A percentile compares a stretch with the other conserved stretches of the same genome.
These are phyloP conservation scores for Fistulinella staudtii DNA, from an alignment of 1,284 basidiomycete species.

Conservation along the genomic window DNA sequence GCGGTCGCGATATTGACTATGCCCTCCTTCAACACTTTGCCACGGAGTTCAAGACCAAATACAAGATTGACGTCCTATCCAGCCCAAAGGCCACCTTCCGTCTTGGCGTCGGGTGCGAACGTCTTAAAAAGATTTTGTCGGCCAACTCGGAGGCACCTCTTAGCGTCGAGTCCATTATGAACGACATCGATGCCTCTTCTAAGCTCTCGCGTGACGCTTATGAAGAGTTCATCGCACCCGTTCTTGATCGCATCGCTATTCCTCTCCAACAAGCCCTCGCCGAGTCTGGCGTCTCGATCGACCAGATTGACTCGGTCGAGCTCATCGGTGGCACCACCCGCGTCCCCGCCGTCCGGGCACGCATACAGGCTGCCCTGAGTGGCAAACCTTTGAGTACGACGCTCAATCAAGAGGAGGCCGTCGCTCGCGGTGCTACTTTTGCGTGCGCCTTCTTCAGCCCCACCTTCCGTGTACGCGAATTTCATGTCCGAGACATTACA, in stretches of 20 bases:
- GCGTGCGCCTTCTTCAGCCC: constrained; percentile 93
- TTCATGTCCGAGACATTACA: constrained; percentile 80
- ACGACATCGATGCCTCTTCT: constrained; percentile 91
- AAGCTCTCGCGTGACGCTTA: constrained; percentile 90
- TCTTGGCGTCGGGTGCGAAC: constrained; percentile 83
- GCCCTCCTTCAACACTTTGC: constrained; percentile 86
- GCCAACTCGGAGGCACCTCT: constrained; percentile 86
- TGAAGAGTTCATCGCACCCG: constrained; percentile 84
- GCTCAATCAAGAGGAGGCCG: constrained; percentile 93
- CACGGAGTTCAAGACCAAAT: constrained; percentile 86
- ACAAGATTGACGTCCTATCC: constrained; percentile 90
- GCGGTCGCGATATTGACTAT: constrained; percentile 91
- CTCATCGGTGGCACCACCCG: constrained; percentile 95
- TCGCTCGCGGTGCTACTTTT: constrained; percentile 91
- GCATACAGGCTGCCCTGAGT: constrained; percentile 83
- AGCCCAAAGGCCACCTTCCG: constrained; percentile 92
- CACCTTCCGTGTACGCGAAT: constrained; percentile 93
- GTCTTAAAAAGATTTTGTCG: constrained; percentile 63
- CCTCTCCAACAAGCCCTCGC: constrained; percentile 91
- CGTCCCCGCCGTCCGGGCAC: constrained; percentile 91
- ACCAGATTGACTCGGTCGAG: constrained; percentile 85
- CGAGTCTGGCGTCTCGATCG: constrained; percentile 88
- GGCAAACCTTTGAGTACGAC: constrained; percentile 82
- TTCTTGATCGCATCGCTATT: constrained; percentile 88
- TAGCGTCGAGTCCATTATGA: constrained; percentile 92